Conservation (phyloP, 805 yeast genomes). For the Blastobotrys mokoenaii region DNA sequence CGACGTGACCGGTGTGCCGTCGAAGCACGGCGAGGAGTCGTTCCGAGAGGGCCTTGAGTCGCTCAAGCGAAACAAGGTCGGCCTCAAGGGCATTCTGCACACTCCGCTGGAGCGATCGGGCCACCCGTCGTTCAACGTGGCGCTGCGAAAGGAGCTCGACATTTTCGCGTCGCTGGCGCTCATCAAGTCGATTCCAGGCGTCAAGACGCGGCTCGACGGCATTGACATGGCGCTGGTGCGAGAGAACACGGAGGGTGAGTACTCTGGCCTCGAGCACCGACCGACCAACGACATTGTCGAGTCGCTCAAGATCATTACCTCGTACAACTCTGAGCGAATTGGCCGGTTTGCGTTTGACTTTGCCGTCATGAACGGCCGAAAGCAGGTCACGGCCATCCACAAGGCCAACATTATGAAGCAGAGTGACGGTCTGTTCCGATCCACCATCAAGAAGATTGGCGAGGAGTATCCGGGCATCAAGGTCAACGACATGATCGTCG, state of each 20-base stretch:
- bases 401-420: constrained; percentile 98
- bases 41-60: constrained; percentile 83
- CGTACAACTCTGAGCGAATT: constrained; percentile 90
- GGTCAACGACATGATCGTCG: constrained; percentile 91
- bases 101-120: constrained; percentile 77
- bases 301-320: constrained; percentile 89
- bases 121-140: constrained; percentile 85
- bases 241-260: constrained; percentile 99
- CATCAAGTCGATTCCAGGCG: constrained; percentile 91
- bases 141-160: constrained; percentile 92
- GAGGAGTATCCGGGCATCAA: constrained; percentile 74
- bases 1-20: constrained; percentile 49
- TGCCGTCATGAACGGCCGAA: constrained; percentile 86
- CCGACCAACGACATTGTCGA: constrained; percentile 97
- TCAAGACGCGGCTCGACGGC: constrained; percentile 76
- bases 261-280: constrained; percentile 96
- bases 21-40: constrained; percentile 35
- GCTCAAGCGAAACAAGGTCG: constrained; percentile 91
- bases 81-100: constrained; percentile 91
- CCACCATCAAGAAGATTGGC: constrained; percentile 82
- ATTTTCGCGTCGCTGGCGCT: constrained; percentile 92
- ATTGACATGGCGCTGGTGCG: constrained; percentile 92
- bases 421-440: constrained; percentile 96
- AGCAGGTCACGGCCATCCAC: constrained; percentile 92
- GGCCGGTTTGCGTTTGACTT: constrained; percentile 96